phyloP scores from a whole-genome alignment of 331 rosid species.

The Rhamnella rubrinervis region DNA sequence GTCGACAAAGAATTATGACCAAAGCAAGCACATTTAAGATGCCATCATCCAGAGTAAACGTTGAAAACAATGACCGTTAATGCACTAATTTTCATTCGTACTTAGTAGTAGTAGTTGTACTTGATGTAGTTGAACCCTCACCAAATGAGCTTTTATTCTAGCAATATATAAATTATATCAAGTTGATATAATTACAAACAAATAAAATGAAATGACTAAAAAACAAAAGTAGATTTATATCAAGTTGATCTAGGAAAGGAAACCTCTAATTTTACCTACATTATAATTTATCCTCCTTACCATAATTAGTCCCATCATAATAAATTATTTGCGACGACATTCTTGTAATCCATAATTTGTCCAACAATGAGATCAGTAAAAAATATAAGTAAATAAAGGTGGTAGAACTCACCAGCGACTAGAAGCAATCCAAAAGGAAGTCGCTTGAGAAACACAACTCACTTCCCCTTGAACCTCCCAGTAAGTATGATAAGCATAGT shows the following conservation, averaged over 20 bases:
- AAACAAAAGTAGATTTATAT: no score
- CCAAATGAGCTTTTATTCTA: constrained; percentile 64
- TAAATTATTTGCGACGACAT: no score
- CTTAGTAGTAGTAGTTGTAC: constrained; percentile 57
- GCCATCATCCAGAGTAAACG: not conserved
- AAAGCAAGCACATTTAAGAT: not conserved
- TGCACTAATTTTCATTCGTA: constrained; percentile 26
- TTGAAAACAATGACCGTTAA: constrained; percentile 11
- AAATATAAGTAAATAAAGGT: not conserved
- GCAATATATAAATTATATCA: constrained; percentile 6
- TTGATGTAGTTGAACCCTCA: constrained; percentile 58
- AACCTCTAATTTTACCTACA: no score
- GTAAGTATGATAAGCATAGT: constrained; percentile 31
- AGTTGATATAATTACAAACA: not conserved
- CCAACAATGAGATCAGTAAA: not conserved
- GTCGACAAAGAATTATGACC: not conserved
- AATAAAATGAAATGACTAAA: not conserved
- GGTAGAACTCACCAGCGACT: constrained; percentile 17
- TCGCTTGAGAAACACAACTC: constrained; percentile 35
- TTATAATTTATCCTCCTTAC: no score
- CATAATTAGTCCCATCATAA: no score
- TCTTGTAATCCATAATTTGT: no score
- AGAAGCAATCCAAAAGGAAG: constrained; percentile 35
- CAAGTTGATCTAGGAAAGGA: no score
- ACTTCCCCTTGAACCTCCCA: constrained; percentile 38